Evolutionary conservation across 2,329 filamentous ascomycete species (phyloP).

Genomic region (Alternaria solani): DNA sequence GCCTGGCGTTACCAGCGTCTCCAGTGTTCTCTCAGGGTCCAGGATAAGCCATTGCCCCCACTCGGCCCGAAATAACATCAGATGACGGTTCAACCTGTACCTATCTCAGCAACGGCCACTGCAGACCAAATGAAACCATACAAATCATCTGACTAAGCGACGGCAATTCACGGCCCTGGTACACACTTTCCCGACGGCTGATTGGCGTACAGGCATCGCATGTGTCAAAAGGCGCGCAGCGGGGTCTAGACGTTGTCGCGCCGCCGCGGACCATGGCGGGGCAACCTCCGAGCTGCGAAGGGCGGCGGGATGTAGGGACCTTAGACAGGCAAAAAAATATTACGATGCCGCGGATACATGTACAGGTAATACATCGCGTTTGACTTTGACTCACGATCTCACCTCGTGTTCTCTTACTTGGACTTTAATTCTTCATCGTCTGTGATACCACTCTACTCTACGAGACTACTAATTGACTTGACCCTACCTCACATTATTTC

Average conservation of each 20-base stretch:
- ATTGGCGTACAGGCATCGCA: slow-evolving; percentile 25
- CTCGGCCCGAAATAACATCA: slow-evolving; percentile 14
- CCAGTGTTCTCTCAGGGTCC: slow-evolving; percentile 12
- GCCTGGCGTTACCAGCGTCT: slow-evolving; percentile 22
- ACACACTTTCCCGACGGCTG: slow-evolving; percentile 12
- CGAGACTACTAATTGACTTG: slow-evolving; percentile 7
- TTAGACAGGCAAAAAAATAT: slow-evolving; percentile 38
- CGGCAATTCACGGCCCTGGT: slow-evolving; percentile 37
- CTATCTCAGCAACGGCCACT: slow-evolving; percentile 4
- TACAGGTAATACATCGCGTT: slow-evolving; percentile 32
- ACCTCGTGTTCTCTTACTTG: slow-evolving; percentile 10
- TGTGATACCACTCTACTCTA: not conserved
- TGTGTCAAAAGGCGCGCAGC: slow-evolving; percentile 35
- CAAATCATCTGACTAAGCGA: slow-evolving; percentile 26
- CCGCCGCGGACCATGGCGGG: slow-evolving; percentile 21
- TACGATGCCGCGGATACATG: slow-evolving; percentile 32
- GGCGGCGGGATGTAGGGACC: slow-evolving; percentile 27
- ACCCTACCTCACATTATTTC: not conserved
- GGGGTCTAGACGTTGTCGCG: slow-evolving; percentile 25
- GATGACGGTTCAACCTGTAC: slow-evolving; percentile 6
- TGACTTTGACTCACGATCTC: slow-evolving; percentile 30
- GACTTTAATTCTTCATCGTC: slow-evolving; percentile 4
- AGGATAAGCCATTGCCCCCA: slow-evolving; percentile 19
- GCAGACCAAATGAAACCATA: slow-evolving; percentile 4
- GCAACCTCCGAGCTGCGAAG: slow-evolving; percentile 23